Percentiles rank a stretch among this genome's conserved stretches.
Conservation (phyloP, 176 grass and related monocot species). For the Bromus sterilis region DNA sequence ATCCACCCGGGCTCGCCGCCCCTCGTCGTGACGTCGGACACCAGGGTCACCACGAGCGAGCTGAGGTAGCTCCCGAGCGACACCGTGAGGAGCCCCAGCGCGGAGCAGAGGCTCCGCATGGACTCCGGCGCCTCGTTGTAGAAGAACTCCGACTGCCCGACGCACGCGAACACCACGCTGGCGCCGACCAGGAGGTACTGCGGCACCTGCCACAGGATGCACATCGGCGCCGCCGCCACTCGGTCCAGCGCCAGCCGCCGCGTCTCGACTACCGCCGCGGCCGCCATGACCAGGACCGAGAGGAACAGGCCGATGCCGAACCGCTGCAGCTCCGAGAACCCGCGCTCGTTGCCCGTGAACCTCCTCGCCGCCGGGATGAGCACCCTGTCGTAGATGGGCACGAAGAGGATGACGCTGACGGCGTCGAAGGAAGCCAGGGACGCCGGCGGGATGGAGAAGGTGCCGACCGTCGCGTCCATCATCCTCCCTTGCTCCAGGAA, state of each 20-base stretch:
- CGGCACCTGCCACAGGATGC: slow-evolving; percentile 76
- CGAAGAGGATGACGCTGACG: slow-evolving; percentile 61
- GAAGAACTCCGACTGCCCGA: slow-evolving; percentile 54
- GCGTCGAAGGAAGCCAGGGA: slow-evolving; percentile 76
- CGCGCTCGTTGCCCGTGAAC: slow-evolving; percentile 57
- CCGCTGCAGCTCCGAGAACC: slow-evolving; percentile 66
- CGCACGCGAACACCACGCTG: slow-evolving; percentile 46
- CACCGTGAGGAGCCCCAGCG: slow-evolving; percentile 29
- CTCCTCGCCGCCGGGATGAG: slow-evolving; percentile 44
- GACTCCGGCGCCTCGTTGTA: slow-evolving; percentile 47
- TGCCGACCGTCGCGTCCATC: slow-evolving; percentile 36
- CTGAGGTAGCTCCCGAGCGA: slow-evolving; percentile 47
- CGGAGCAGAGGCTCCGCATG: slow-evolving; percentile 47
- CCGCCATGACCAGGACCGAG: slow-evolving; percentile 55
- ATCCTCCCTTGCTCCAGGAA: slow-evolving; percentile 78
- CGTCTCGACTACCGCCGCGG: slow-evolving; percentile 57
- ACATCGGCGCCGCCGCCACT: slow-evolving; percentile 26
- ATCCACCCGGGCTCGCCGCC: slow-evolving; percentile 41
- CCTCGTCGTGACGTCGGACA: slow-evolving; percentile 25
- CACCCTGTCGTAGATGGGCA: slow-evolving; percentile 65
- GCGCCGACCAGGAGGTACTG: slow-evolving; percentile 54
- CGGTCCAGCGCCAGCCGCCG: slow-evolving; percentile 38
- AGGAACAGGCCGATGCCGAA: slow-evolving; percentile 61
- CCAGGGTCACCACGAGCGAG: slow-evolving; percentile 41
- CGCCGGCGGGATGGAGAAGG: slow-evolving; percentile 62